These are phyloP conservation scores for Solanum bukasovii DNA, from an alignment of 257 asterid genomes.

Conservation along the genomic window DNA sequence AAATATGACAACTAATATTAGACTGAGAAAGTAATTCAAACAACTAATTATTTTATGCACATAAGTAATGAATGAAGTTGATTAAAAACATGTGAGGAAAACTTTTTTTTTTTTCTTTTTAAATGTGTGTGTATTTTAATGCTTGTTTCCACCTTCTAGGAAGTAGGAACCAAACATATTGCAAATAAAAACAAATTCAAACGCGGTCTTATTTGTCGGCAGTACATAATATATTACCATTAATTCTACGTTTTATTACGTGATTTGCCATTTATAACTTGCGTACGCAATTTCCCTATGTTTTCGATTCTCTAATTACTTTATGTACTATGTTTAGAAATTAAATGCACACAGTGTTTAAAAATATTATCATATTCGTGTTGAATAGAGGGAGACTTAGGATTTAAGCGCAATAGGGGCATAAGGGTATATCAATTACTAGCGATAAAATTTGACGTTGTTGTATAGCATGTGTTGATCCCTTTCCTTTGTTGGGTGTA, in stretches of 20 bases:
- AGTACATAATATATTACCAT: neutral
- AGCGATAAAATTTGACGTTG: no score
- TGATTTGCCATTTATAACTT: neutral
- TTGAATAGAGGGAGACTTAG: neutral
- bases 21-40: neutral
- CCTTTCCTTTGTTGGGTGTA: no score
- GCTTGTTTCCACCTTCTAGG: neutral
- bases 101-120: no score
- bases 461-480: no score
- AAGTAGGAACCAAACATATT: neutral
- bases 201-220: neutral
- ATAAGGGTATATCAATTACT: no score
- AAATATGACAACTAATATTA: neutral
- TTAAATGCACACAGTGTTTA: neutral
- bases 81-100: neutral
- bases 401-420: no score
- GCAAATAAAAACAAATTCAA: neutral
- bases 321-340: neutral
- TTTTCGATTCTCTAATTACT: neutral
- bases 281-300: neutral
- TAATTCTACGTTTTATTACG: neutral
- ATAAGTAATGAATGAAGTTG: neutral
- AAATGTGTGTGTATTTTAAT: neutral
- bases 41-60: neutral
- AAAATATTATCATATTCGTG: no score